These are phyloP conservation scores for Austroboletus novae-zelandiae DNA, from an alignment of 1,284 basidiomycete species.

Conservation along the genomic window DNA sequence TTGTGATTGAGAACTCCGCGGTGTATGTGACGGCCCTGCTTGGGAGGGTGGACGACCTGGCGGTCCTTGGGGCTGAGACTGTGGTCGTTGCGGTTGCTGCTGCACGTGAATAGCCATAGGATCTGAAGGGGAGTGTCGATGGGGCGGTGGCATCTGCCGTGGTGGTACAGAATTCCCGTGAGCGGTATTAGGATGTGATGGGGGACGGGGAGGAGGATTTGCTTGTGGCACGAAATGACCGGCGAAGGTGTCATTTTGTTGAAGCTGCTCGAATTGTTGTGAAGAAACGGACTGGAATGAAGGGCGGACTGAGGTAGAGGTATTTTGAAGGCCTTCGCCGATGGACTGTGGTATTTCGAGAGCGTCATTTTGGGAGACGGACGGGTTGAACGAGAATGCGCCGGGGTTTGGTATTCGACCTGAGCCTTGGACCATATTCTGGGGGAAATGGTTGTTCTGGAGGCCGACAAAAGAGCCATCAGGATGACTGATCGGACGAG, in stretches of 20 bases:
- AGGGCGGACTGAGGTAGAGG: conserved; percentile 36
- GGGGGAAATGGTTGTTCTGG: conserved; percentile 41
- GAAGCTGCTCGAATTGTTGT: conserved; percentile 55
- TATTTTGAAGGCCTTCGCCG: conserved; percentile 41
- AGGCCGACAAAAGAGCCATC: conserved; percentile 47
- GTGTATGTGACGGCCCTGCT: conserved; percentile 36
- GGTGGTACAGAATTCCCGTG: conserved; percentile 31
- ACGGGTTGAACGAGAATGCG: conserved; percentile 41
- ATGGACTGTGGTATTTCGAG: conserved; percentile 40
- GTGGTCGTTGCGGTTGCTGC: conserved; percentile 45
- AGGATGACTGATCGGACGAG: conserved; percentile 47
- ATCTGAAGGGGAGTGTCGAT: conserved; percentile 44
- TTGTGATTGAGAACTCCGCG: conserved; percentile 33
- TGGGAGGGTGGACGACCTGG: conserved; percentile 38
- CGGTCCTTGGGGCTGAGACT: conserved; percentile 46
- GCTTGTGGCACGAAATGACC: conserved; percentile 34
- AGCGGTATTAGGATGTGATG: conserved; percentile 39
- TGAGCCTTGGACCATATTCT: conserved; percentile 31
- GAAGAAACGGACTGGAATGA: conserved; percentile 55
- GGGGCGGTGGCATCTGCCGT: conserved; percentile 35
- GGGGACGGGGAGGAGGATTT: conserved; percentile 41
- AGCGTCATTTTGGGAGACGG: conserved; percentile 39
- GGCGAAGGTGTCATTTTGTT: conserved; percentile 34
- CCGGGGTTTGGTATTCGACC: conserved; percentile 39
- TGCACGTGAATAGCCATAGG: conserved; percentile 35